phyloP scores from a whole-genome alignment of 2,329 filamentous ascomycete genomes.

The Myriosclerotinia curreyana region DNA sequence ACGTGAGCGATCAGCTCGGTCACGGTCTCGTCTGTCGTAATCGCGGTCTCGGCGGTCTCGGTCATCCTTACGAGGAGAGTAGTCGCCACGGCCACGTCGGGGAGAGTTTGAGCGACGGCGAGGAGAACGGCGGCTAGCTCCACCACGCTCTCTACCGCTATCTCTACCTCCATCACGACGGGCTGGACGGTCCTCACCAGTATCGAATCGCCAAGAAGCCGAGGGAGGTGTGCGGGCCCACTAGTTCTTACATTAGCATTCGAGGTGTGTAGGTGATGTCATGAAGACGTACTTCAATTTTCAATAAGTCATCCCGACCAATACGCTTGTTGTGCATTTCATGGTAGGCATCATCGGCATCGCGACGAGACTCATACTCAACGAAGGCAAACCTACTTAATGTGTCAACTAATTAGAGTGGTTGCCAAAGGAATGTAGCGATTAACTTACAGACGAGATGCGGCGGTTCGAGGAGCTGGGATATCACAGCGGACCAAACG shows the following conservation, averaged over 20 bases:
- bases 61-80: slow-evolving; percentile 86
- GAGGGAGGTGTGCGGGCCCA: slow-evolving; percentile 98
- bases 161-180: slow-evolving; percentile 46
- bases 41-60: slow-evolving; percentile 78
- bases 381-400: slow-evolving; percentile 85
- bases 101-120: slow-evolving; percentile 74
- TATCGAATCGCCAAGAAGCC: slow-evolving; percentile 97
- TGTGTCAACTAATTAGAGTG: slow-evolving; percentile 40
- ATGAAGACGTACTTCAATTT: slow-evolving; percentile 76
- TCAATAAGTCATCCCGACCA: slow-evolving; percentile 82
- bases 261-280: not conserved
- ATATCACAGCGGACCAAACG: slow-evolving; percentile 98
- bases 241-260: slow-evolving; percentile 48
- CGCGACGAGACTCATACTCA: slow-evolving; percentile 96
- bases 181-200: slow-evolving; percentile 67
- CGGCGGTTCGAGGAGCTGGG: slow-evolving; percentile 88
- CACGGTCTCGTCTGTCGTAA: slow-evolving; percentile 65
- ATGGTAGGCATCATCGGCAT: slow-evolving; percentile 98
- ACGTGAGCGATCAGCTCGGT: slow-evolving; percentile 59
- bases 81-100: slow-evolving; percentile 69
- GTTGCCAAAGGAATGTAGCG: slow-evolving; percentile 28
- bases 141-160: slow-evolving; percentile 28
- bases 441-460: slow-evolving; percentile 83
- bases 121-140: slow-evolving; percentile 54
- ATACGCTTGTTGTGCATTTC: slow-evolving; percentile 99